Evolutionary conservation across 768 basidiomycete species (phyloP).

Genomic region (Naganishia antarctica): DNA sequence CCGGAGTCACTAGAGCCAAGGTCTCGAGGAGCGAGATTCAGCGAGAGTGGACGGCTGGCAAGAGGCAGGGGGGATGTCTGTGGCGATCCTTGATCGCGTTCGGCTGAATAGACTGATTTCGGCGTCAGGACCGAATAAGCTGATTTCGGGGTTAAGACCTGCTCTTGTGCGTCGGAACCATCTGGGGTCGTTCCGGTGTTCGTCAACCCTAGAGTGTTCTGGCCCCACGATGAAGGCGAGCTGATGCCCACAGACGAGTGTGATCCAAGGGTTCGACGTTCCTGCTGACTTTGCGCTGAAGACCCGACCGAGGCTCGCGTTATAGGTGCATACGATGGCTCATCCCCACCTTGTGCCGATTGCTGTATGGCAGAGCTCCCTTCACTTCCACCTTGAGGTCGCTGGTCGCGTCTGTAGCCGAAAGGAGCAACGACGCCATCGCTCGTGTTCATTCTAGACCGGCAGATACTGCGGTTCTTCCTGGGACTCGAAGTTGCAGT

Average conservation of each 20-base stretch:
- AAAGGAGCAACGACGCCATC: background rate
- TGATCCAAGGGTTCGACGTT: background rate
- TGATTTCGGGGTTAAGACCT: constrained; percentile 1
- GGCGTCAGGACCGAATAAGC: background rate
- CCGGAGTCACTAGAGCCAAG: background rate
- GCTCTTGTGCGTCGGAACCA: constrained; percentile 1
- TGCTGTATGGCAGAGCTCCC: background rate
- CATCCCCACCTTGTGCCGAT: too few species aligned
- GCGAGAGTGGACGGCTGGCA: too few species aligned
- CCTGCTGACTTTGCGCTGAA: background rate
- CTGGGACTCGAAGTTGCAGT: background rate
- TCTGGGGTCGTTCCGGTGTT: background rate
- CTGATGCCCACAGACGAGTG: background rate
- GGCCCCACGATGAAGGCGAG: background rate
- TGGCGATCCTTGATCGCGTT: background rate
- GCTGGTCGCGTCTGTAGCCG: background rate
- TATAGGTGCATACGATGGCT: background rate
- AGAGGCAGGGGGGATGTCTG: background rate
- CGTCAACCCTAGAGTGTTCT: background rate
- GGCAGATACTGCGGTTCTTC: background rate
- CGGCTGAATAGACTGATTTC: background rate
- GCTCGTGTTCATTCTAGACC: background rate
- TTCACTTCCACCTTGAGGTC: background rate
- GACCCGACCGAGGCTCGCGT: background rate
- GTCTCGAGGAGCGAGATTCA: background rate